phyloP scores from a whole-genome alignment of 441 rosid genomes.

The Aquilaria agallochum region DNA sequence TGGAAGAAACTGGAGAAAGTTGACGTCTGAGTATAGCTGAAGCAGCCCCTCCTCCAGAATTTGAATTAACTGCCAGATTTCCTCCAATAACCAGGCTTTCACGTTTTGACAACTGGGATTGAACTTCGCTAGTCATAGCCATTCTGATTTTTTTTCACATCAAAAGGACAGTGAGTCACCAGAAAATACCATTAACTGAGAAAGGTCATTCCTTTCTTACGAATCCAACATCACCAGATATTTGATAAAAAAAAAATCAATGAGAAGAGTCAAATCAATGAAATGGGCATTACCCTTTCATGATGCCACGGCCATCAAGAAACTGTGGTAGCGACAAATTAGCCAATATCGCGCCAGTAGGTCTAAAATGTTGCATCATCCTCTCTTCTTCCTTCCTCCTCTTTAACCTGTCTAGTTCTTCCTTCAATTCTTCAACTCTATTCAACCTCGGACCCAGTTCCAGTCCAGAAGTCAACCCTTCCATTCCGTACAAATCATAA shows the following conservation, averaged over 20 bases:
- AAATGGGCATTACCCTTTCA: slow-evolving; percentile 63
- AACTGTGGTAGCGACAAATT: slow-evolving; percentile 68
- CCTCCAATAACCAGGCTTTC: slow-evolving; percentile 68
- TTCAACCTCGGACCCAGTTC: slow-evolving; percentile 85
- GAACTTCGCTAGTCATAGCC: slow-evolving; percentile 86
- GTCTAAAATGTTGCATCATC: slow-evolving; percentile 52
- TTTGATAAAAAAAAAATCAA: slow-evolving; percentile 5
- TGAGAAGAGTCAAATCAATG: not conserved
- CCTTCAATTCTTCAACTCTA: slow-evolving; percentile 79
- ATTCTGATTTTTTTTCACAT: slow-evolving; percentile 42
- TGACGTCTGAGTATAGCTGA: slow-evolving; percentile 62
- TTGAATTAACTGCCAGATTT: slow-evolving; percentile 66
- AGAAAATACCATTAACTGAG: not conserved
- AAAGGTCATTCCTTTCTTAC: not conserved
- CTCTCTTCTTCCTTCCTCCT: slow-evolving; percentile 65
- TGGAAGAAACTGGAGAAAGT: slow-evolving; percentile 68
- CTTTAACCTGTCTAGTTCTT: slow-evolving; percentile 71
- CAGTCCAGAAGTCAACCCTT: slow-evolving; percentile 80
- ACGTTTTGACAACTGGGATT: slow-evolving; percentile 70
- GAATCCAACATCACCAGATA: not conserved
- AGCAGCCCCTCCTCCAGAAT: slow-evolving; percentile 74
- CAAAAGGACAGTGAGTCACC: slow-evolving; percentile 15
- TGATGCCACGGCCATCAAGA: slow-evolving; percentile 73
- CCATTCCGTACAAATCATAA: slow-evolving; percentile 94
- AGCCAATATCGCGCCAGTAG: slow-evolving; percentile 66